These are phyloP conservation scores for Penicillium tannophilum DNA, from an alignment of 495 filamentous ascomycete genomes.

Conservation along the genomic window DNA sequence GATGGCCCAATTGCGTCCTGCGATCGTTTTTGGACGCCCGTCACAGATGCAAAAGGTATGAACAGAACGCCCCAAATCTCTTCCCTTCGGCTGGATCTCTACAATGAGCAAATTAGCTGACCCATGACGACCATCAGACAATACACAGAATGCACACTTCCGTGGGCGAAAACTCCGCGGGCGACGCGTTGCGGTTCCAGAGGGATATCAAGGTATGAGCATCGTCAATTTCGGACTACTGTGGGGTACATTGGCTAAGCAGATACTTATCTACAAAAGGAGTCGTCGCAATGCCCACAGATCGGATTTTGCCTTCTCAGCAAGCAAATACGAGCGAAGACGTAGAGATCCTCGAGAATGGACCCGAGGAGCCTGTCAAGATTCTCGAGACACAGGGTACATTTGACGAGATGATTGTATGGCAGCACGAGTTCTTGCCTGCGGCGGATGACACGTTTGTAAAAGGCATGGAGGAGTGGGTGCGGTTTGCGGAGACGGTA, in stretches of 20 bases:
- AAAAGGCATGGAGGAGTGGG: slow-evolving; percentile 78
- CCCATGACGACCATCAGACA: slow-evolving; percentile 29
- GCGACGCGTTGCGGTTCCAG: slow-evolving; percentile 65
- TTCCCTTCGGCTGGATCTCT: not conserved
- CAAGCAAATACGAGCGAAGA: slow-evolving; percentile 38
- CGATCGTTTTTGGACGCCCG: slow-evolving; percentile 72
- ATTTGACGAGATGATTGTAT: slow-evolving; percentile 81
- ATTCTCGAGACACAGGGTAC: slow-evolving; percentile 61
- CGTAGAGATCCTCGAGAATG: slow-evolving; percentile 39
- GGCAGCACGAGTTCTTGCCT: slow-evolving; percentile 77
- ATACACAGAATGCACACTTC: slow-evolving; percentile 66
- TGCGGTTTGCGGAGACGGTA: slow-evolving; percentile 70
- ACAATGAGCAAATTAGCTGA: not conserved
- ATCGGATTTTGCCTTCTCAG: slow-evolving; percentile 25
- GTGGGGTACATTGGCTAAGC: not conserved
- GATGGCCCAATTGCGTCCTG: slow-evolving; percentile 68
- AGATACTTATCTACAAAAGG: slow-evolving; percentile 25
- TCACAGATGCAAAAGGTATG: slow-evolving; percentile 44
- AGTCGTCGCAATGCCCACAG: slow-evolving; percentile 43
- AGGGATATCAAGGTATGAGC: slow-evolving; percentile 69
- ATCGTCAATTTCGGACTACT: not conserved
- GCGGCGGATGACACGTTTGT: slow-evolving; percentile 71
- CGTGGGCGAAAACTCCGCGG: slow-evolving; percentile 82
- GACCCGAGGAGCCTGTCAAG: slow-evolving; percentile 54
- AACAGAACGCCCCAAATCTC: not conserved